Percentiles rank a stretch among this genome's conserved stretches.
Evolutionary conservation across 257 asterid species (phyloP).

Genomic region (Solanum piurae): DNA sequence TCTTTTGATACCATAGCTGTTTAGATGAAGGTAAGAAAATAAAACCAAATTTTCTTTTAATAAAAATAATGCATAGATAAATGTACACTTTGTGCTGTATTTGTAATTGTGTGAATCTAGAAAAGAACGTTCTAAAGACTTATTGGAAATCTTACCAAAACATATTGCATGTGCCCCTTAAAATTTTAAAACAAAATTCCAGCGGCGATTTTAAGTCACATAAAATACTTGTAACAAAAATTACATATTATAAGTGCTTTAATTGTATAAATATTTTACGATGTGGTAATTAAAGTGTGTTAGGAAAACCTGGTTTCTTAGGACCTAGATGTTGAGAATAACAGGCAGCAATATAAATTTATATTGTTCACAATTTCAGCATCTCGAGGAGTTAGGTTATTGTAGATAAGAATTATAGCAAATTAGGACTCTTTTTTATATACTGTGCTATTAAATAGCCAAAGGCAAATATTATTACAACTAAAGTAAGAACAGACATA

Average conservation of each 20-base stretch:
- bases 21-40: background rate
- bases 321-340: background rate
- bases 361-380: background rate
- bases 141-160: background rate
- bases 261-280: background rate
- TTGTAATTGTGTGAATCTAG: background rate
- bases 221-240: background rate
- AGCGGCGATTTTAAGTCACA: background rate
- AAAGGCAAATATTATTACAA: no score
- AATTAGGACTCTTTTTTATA: background rate
- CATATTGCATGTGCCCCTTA: background rate
- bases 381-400: background rate
- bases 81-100: background rate
- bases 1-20: background rate
- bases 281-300: background rate
- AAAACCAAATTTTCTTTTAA: background rate
- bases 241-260: background rate
- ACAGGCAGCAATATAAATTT: background rate
- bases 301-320: background rate
- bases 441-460: background rate
- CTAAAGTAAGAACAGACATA: no score
- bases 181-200: background rate
- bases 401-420: background rate
- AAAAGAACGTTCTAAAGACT: slow-evolving; percentile 17
- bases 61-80: background rate